A percentile compares a stretch with the other conserved stretches of the same genome.
Conservation (phyloP, 163 green algal genomes). For the Botryococcus braunii region DNA sequence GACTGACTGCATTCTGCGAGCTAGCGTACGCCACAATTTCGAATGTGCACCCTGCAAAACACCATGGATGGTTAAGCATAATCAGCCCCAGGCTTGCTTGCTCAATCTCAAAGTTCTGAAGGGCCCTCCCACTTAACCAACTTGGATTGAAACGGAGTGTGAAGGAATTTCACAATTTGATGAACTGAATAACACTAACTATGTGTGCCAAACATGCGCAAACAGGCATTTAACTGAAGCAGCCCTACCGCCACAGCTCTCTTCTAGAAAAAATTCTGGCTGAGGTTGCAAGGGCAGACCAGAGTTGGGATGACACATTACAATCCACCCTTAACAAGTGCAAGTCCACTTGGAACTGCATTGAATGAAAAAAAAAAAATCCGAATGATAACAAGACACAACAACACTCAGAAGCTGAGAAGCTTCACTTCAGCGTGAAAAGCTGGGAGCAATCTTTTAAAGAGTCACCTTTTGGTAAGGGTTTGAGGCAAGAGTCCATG, state of each 20-base stretch:
- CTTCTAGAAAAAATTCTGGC: too few species aligned
- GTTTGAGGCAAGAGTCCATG: conserved; percentile 26
- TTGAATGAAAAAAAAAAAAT: background rate
- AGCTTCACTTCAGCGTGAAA: background rate
- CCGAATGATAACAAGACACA: background rate
- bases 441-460: background rate
- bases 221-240: background rate
- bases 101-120: too few species aligned
- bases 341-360: background rate
- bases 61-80: background rate
- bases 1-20: conserved; percentile 3
- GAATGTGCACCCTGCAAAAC: conserved; percentile 27
- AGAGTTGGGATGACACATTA: background rate
- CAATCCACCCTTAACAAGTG: background rate
- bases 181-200: background rate
- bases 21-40: conserved; percentile 29
- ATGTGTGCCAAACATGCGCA: background rate
- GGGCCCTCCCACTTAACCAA: background rate
- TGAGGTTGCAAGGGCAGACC: too few species aligned
- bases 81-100: too few species aligned
- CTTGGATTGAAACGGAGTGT: background rate
- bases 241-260: too few species aligned
- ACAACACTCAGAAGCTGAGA: background rate
- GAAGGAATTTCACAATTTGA: background rate
- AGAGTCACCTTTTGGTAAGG: conserved; percentile 12